Conservation (phyloP, 768 basidiomycete genomes). For the Leccinum truebloodii region DNA sequence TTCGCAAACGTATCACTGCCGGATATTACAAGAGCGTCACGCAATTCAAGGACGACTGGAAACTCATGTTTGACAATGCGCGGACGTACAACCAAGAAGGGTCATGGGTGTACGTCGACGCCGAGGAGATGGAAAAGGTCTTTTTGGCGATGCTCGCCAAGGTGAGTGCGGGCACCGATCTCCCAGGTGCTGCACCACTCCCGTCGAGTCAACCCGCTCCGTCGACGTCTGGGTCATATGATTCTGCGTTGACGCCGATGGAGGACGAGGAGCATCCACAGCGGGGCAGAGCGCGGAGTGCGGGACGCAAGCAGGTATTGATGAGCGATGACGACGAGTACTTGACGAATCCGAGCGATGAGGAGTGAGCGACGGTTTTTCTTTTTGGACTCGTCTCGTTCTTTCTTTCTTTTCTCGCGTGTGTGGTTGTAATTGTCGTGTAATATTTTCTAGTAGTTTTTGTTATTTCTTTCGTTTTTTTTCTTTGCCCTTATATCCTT, state of each 20-base stretch:
- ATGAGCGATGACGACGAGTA: constrained; percentile 68
- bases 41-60: constrained; percentile 77
- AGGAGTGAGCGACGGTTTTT: constrained; percentile 43
- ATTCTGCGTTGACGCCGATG: constrained; percentile 76
- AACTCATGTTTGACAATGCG: constrained; percentile 92
- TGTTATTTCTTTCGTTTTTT: background rate
- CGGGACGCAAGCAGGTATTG: constrained; percentile 68
- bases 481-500: background rate
- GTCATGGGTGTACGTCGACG: constrained; percentile 93
- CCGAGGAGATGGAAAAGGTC: constrained; percentile 91
- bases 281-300: constrained; percentile 56
- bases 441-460: background rate
- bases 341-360: constrained; percentile 70
- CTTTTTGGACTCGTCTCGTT: background rate
- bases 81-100: constrained; percentile 93
- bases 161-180: constrained; percentile 62
- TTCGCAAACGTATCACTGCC: constrained; percentile 73
- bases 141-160: constrained; percentile 73
- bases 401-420: background rate
- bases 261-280: constrained; percentile 74
- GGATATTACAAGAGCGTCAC: constrained; percentile 73
- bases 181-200: constrained; percentile 67
- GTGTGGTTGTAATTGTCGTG: background rate
- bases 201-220: constrained; percentile 26
- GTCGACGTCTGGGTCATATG: constrained; percentile 49